Conservation (phyloP, 331 rosid genomes). For the Erythrophleum ivorense region DNA sequence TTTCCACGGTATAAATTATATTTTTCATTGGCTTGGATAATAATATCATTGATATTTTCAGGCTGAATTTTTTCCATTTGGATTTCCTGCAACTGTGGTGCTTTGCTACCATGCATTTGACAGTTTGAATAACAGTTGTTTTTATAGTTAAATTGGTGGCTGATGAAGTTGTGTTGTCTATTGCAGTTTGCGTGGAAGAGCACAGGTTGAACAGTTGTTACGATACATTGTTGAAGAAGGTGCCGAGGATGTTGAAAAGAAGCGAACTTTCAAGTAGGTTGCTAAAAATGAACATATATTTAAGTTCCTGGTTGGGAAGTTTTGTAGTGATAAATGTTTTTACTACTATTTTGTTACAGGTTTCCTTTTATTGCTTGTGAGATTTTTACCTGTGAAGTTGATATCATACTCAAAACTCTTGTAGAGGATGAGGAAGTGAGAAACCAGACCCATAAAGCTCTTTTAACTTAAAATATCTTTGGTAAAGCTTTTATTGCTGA, state of each 20-base stretch:
- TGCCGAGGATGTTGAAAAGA: conserved; percentile 91
- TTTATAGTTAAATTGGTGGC: conserved; percentile 26
- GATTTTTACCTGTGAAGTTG: conserved; percentile 98
- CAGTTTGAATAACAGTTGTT: conserved; percentile 17
- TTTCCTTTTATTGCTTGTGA: conserved; percentile 97
- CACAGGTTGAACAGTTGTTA: conserved; percentile 85
- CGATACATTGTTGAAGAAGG: conserved; percentile 88
- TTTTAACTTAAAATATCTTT: conserved; percentile 26
- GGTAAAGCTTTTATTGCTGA: conserved; percentile 43
- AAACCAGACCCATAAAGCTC: conserved; percentile 25
- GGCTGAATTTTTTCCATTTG: conserved; percentile 3
- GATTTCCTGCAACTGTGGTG: conserved; percentile 9
- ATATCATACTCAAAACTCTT: conserved; percentile 86
- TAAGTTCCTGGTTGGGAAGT: conserved; percentile 26
- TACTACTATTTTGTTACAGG: conserved; percentile 59
- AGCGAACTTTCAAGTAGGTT: conserved; percentile 85
- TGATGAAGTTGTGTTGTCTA: conserved; percentile 28
- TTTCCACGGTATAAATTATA: conserved; percentile 3
- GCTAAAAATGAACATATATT: conserved; percentile 33
- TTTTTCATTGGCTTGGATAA: conserved; percentile 13
- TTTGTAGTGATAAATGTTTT: conserved; percentile 39
- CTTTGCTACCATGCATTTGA: conserved; percentile 14
- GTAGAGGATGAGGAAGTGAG: conserved; percentile 96
- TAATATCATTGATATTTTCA: not conserved
- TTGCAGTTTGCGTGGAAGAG: conserved; percentile 82